Percentiles rank a stretch among this genome's conserved stretches.
These are phyloP conservation scores for Apiospora aurea DNA, from an alignment of 2,329 filamentous ascomycete species.

Conservation along the genomic window DNA sequence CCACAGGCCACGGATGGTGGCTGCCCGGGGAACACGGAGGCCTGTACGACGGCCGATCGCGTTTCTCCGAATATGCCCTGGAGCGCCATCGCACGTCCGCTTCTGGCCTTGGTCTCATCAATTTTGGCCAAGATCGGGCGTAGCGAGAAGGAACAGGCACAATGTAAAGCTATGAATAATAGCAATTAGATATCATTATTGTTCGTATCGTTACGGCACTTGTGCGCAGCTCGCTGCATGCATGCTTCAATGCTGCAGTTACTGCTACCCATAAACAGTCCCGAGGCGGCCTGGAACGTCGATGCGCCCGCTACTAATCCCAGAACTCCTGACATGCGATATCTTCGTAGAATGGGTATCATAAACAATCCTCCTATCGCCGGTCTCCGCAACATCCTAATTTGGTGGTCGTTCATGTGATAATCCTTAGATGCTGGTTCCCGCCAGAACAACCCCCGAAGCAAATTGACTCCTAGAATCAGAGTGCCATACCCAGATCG, in stretches of 20 bases:
- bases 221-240: neutral
- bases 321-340: conserved; percentile 7
- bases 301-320: neutral
- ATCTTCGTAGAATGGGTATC: conserved; percentile 8
- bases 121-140: neutral
- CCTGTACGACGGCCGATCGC: neutral
- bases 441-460: neutral
- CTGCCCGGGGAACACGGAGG: neutral
- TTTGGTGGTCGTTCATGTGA: neutral
- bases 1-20: neutral
- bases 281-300: neutral
- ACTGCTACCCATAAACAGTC: neutral
- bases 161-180: neutral
- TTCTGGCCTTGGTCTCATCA: neutral
- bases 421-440: neutral
- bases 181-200: neutral
- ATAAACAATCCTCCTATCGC: neutral
- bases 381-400: neutral
- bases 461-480: neutral
- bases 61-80: neutral
- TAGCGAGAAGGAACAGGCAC: neutral
- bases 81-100: no score
- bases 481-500: conserved; percentile 40
- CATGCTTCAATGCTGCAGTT: neutral
- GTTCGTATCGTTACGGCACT: neutral